Percentiles rank a stretch among this genome's conserved stretches.
Evolutionary conservation across 768 basidiomycete species (phyloP).

Genomic region (Lactarius quietus): DNA sequence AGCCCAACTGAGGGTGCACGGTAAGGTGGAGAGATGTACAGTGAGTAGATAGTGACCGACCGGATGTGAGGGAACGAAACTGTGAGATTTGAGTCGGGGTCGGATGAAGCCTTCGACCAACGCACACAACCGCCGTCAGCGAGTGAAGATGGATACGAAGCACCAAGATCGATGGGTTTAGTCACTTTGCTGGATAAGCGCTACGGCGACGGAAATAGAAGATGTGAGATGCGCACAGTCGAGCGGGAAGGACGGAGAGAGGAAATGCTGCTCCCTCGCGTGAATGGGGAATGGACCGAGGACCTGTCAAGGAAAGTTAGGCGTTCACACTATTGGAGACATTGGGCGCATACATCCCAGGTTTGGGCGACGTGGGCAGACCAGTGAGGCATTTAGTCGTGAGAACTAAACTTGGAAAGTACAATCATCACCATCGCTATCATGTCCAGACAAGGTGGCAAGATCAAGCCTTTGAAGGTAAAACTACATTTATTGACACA

Average conservation of each 20-base stretch:
- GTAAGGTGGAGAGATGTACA: background rate
- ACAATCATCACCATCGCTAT: slow-evolving; percentile 13
- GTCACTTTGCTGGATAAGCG: slow-evolving; percentile 39
- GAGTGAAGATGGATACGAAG: slow-evolving; percentile 62
- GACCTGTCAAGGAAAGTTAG: slow-evolving; percentile 41
- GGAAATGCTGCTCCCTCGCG: slow-evolving; percentile 76
- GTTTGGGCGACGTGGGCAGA: slow-evolving; percentile 5
- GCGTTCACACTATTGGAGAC: background rate
- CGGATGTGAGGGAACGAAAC: slow-evolving; percentile 65
- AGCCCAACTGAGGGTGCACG: slow-evolving; percentile 53
- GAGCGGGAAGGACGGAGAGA: slow-evolving; percentile 75
- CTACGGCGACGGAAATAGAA: background rate
- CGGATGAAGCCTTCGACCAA: slow-evolving; percentile 50
- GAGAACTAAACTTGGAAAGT: background rate
- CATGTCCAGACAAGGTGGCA: slow-evolving; percentile 79
- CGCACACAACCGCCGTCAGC: slow-evolving; percentile 57
- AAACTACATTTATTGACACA: slow-evolving; percentile 4
- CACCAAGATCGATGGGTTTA: slow-evolving; percentile 45
- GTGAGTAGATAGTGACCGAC: slow-evolving; percentile 32
- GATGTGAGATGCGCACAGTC: slow-evolving; percentile 44
- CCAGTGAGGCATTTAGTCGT: slow-evolving; percentile 2
- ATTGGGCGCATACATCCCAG: slow-evolving; percentile 68
- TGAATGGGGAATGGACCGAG: slow-evolving; percentile 84
- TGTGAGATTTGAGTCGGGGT: slow-evolving; percentile 45
- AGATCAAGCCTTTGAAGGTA: slow-evolving; percentile 85